phyloP scores from a whole-genome alignment of 768 basidiomycete species.

The Boletus sp. region DNA sequence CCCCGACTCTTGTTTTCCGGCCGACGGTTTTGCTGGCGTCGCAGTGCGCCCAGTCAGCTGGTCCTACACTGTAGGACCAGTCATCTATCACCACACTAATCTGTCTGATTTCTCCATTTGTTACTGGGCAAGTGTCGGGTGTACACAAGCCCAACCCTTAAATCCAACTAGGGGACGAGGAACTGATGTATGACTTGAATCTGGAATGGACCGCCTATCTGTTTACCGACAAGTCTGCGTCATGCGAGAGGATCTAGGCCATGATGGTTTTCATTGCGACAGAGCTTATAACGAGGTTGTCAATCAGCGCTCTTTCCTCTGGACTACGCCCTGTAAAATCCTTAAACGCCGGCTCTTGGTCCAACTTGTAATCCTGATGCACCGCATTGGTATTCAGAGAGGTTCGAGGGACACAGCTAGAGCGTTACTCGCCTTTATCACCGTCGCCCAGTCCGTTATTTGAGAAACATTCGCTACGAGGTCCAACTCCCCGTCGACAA shows the following conservation, averaged over 20 bases:
- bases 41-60: too few relatives aligned
- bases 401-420: too few relatives aligned
- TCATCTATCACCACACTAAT: too few relatives aligned
- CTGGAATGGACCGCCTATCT: not conserved
- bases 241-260: conserved; percentile 11
- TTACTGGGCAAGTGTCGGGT: not conserved
- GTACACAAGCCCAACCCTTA: not conserved
- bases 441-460: conserved; percentile 65
- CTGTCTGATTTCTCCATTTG: not conserved
- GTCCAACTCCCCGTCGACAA: conserved; percentile 57
- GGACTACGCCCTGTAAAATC: conserved; percentile 32
- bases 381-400: not conserved
- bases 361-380: conserved; percentile 66
- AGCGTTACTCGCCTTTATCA: conserved; percentile 62
- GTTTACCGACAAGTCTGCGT: not conserved
- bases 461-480: conserved; percentile 42
- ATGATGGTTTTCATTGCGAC: conserved; percentile 79
- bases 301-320: conserved; percentile 43
- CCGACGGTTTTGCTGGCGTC: too few relatives aligned
- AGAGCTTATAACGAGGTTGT: conserved; percentile 69
- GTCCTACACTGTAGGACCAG: too few relatives aligned
- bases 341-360: conserved; percentile 44
- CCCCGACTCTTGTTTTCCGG: too few relatives aligned
- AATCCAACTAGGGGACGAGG: not conserved
- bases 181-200: not conserved